Base-by-base conservation (phyloP, 306 rosid genomes). In the Leucaena leucocephala region DNA sequence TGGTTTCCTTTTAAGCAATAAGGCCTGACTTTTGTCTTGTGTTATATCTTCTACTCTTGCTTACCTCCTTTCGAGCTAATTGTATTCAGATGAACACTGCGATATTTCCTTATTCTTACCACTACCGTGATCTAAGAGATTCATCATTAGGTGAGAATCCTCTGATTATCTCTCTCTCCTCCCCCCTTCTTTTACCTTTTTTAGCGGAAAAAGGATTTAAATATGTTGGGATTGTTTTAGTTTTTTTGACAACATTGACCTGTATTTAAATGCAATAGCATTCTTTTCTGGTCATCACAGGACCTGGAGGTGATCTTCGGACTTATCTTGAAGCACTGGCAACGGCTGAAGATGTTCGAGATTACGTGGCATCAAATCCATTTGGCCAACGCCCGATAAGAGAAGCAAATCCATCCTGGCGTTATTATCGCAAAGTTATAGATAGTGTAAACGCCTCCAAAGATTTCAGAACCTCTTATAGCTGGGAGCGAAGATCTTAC, bases 361-460 rank as follows among this genome's bases (percentile, higher is more conserved):
- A 83, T 7, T 90, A 86, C 0, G 93, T 95, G 44, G 39, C 86
- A 19, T 75, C 78, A 36, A 80, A 93, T 83, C 94, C 90, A 38
- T 93, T 91, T 68, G 98, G 99, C 65, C 98, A 92, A 82, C 78
- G 79, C 40, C 82, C 92, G 40, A 93, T 95, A 75, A 88, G 92
- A 62, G 67, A 84, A 76, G 54, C 83, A 36, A 82, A 84, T 80
- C 87, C 74, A 50, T 82, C 89, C 0, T 95, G 99, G 98, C 17
- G 62, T 19, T 91, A 81, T 81, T 91, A 95, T 77, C 7, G 74
- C 2, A 62, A 62, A 76, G 82, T 91, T 36, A 40, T 88, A 12
- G 84, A 74, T 14, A 44, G 74, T 19, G 72, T 62, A 55, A 63
- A 33, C 34, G 27, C 61, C 44, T 8, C 43, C 44, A 48, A 34